Conservation (phyloP, 2,329 filamentous ascomycete species). For the Penicillium sp. region DNA sequence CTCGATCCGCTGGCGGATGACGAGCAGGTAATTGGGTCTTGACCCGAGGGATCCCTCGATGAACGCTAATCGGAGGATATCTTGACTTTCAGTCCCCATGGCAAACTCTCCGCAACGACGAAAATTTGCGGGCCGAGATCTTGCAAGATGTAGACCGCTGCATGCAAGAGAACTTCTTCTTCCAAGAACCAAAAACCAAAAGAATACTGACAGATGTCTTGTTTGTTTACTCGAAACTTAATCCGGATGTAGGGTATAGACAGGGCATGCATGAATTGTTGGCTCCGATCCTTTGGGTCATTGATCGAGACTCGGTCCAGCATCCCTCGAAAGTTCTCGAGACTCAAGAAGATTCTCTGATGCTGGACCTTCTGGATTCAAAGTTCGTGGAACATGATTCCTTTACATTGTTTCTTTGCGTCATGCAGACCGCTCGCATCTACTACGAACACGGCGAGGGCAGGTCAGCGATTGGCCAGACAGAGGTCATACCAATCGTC, state of each 20-base stretch:
- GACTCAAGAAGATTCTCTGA: slow-evolving; percentile 44
- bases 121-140: slow-evolving; percentile 79
- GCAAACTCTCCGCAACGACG: slow-evolving; percentile 79
- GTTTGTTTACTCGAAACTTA: slow-evolving; percentile 90
- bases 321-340: slow-evolving; percentile 25
- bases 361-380: slow-evolving; percentile 64
- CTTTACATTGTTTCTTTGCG: slow-evolving; percentile 72
- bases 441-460: slow-evolving; percentile 72
- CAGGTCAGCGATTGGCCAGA: slow-evolving; percentile 39
- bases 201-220: slow-evolving; percentile 78
- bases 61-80: too few species aligned
- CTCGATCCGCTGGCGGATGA: slow-evolving; percentile 85
- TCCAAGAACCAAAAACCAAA: slow-evolving; percentile 73
- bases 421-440: slow-evolving; percentile 80
- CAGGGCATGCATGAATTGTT: slow-evolving; percentile 98
- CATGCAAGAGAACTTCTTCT: slow-evolving; percentile 85
- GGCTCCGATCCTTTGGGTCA: slow-evolving; percentile 78
- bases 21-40: slow-evolving; percentile 50
- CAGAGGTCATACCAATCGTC: slow-evolving; percentile 65
- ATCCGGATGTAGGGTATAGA: slow-evolving; percentile 82
- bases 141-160: slow-evolving; percentile 87
- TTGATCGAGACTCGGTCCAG: slow-evolving; percentile 74
- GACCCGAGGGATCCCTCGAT: too few species aligned
- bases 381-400: slow-evolving; percentile 82
- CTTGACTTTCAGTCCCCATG: slow-evolving; percentile 66